Conservation (phyloP, 441 rosid genomes). For the Bruguiera hainesii region DNA sequence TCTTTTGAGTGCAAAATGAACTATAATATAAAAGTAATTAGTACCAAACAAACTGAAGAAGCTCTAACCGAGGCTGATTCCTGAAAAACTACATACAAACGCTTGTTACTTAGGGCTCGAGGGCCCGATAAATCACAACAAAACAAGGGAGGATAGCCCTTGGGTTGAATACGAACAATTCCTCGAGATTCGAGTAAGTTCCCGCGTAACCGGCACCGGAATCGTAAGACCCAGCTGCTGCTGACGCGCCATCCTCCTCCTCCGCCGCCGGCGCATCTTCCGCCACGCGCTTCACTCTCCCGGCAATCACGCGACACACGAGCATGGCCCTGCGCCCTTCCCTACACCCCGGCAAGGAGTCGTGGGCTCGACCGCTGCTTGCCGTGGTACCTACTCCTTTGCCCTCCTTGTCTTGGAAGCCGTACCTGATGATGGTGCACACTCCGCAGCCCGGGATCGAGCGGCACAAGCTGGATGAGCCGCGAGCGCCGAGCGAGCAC, state of each 20-base stretch:
- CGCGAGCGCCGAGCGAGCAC: slow-evolving; percentile 78
- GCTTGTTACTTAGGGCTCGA: slow-evolving; percentile 32
- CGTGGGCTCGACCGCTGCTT: slow-evolving; percentile 96
- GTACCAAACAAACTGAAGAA: too few relatives aligned
- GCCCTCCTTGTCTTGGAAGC: slow-evolving; percentile 51
- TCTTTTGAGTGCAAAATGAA: too few relatives aligned
- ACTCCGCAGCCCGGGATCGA: slow-evolving; percentile 75
- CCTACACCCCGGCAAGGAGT: slow-evolving; percentile 43
- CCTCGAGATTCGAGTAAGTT: slow-evolving; percentile 73
- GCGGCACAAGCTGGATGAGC: slow-evolving; percentile 76
- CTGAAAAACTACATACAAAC: too few relatives aligned
- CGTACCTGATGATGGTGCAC: slow-evolving; percentile 76
- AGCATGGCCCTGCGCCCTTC: slow-evolving; percentile 80
- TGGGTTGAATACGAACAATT: slow-evolving; percentile 69
- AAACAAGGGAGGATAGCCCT: slow-evolving; percentile 94
- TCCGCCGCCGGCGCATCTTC: slow-evolving; percentile 38
- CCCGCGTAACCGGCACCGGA: slow-evolving; percentile 72
- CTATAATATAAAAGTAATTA: too few relatives aligned
- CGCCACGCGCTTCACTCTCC: slow-evolving; percentile 57
- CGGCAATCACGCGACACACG: slow-evolving; percentile 95
- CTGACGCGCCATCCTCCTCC: slow-evolving; percentile 32
- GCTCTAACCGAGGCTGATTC: too few relatives aligned
- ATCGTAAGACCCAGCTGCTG: slow-evolving; percentile 48
- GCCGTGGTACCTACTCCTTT: slow-evolving; percentile 77
- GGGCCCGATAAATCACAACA: slow-evolving; percentile 77